These are phyloP conservation scores for Diaporthe caulivora DNA, from an alignment of 2,329 filamentous ascomycete species.

Conservation along the genomic window DNA sequence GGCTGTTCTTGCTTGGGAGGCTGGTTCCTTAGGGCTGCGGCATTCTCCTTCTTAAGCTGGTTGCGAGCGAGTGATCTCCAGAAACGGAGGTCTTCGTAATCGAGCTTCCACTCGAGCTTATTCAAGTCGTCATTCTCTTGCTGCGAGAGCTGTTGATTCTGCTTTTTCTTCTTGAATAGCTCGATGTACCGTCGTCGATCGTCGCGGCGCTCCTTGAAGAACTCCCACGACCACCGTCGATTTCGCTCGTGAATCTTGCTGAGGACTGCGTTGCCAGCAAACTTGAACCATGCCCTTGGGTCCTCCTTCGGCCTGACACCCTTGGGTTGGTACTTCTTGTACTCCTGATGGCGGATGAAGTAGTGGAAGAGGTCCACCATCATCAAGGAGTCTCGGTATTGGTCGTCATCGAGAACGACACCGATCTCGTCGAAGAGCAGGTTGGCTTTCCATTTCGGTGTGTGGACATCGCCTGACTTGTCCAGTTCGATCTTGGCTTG, in stretches of 20 bases:
- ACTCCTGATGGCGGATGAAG: conserved; percentile 97
- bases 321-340: conserved; percentile 92
- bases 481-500: conserved; percentile 95
- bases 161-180: conserved; percentile 94
- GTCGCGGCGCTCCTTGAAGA: conserved; percentile 92
- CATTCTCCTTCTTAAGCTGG: conserved; percentile 94
- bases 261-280: conserved; percentile 89
- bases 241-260: conserved; percentile 97
- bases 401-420: conserved; percentile 95
- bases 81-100: conserved; percentile 95
- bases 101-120: conserved; percentile 85
- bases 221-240: conserved; percentile 94
- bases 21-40: conserved; percentile 81
- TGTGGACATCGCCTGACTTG: conserved; percentile 85
- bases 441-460: conserved; percentile 89
- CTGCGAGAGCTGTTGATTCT: conserved; percentile 76
- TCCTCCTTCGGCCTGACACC: conserved; percentile 85
- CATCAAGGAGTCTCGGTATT: conserved; percentile 98
- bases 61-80: conserved; percentile 96
- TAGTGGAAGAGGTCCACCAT: conserved; percentile 99
- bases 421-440: conserved; percentile 97
- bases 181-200: conserved; percentile 90
- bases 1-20: conserved; percentile 61
- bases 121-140: conserved; percentile 80
- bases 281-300: conserved; percentile 90